Conservation (phyloP, 176 grass and related monocot genomes). For the Cymbopogon citratus region DNA sequence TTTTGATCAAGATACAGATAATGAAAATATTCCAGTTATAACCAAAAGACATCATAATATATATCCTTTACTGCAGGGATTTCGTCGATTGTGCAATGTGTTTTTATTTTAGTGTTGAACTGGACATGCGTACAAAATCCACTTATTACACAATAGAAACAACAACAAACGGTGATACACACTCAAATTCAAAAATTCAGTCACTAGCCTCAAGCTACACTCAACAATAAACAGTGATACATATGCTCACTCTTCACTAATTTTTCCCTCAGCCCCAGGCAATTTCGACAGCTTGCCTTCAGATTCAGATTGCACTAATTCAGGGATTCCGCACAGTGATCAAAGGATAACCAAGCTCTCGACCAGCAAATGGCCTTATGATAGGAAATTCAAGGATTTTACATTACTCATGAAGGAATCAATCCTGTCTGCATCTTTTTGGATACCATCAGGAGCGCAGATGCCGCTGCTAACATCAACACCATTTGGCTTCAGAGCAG, state of each 20-base stretch:
- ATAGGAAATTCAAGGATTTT: constrained; percentile 29
- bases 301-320: not conserved
- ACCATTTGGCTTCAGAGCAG: constrained; percentile 59
- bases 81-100: no score
- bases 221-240: not conserved
- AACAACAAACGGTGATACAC: no score
- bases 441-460: constrained; percentile 61
- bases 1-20: no score
- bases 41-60: no score
- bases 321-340: not conserved
- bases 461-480: constrained; percentile 94
- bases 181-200: no score
- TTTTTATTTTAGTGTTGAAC: no score
- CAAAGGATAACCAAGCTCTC: not conserved
- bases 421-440: constrained; percentile 62
- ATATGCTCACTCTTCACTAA: not conserved
- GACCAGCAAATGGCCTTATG: not conserved
- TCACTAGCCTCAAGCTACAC: not conserved
- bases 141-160: no score
- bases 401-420: constrained; percentile 56
- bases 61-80: no score
- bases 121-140: no score
- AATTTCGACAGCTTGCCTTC: constrained; percentile 2
- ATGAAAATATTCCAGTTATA: no score
- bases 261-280: not conserved